Evolutionary conservation across 2,329 filamentous ascomycete genomes (phyloP).

Genomic region (Fusarium pseudoanthophilum): DNA sequence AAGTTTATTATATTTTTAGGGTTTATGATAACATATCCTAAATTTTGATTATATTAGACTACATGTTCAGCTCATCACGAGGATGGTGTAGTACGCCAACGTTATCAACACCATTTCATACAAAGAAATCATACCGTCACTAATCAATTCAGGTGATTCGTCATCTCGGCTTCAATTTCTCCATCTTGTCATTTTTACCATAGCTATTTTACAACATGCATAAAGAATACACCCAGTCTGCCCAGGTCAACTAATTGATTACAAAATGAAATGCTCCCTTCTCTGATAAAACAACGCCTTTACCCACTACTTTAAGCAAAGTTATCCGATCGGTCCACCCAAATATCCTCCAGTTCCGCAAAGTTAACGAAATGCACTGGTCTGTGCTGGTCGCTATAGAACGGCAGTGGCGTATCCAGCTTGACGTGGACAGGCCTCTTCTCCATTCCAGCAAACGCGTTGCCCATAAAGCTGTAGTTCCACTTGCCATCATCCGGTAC

Average conservation of each 20-base stretch:
- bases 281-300: constrained; percentile 38
- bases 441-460: constrained; percentile 84
- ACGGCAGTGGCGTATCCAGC: constrained; percentile 88
- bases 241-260: constrained; percentile 24
- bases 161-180: constrained; percentile 17
- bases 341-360: constrained; percentile 95
- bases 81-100: neutral
- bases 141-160: neutral
- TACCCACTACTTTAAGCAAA: constrained; percentile 73
- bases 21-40: neutral
- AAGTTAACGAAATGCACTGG: constrained; percentile 98
- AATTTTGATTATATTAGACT: neutral
- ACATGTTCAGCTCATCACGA: neutral
- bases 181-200: constrained; percentile 15
- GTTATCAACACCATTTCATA: constrained; percentile 12
- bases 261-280: constrained; percentile 30
- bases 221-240: constrained; percentile 20
- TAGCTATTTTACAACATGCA: constrained; percentile 37
- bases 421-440: constrained; percentile 93
- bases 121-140: constrained; percentile 25
- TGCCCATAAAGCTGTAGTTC: constrained; percentile 99
- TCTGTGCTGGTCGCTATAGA: constrained; percentile 92
- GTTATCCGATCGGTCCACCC: constrained; percentile 92
- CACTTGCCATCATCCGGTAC: constrained; percentile 90
- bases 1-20: neutral